Percentiles rank a stretch among this genome's conserved stretches.
These are phyloP conservation scores for Lactarius akahatsu DNA, from an alignment of 768 basidiomycete species.

Conservation along the genomic window DNA sequence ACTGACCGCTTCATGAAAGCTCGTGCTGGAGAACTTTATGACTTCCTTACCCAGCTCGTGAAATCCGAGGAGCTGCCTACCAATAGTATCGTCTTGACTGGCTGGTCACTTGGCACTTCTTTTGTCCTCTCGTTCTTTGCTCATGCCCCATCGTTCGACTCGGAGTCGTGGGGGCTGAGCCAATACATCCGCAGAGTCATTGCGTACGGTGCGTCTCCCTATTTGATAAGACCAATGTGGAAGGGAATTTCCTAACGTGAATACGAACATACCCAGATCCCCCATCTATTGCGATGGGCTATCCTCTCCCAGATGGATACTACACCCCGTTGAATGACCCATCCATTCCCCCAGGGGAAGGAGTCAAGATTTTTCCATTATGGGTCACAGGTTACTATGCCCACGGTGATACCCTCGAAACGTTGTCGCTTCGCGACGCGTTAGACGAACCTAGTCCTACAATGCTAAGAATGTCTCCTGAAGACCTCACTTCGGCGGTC, in stretches of 20 bases:
- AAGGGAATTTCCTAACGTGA: background rate
- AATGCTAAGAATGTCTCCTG: background rate
- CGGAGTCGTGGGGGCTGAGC: background rate
- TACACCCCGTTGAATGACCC: conserved; percentile 1
- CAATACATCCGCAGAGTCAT: conserved; percentile 3
- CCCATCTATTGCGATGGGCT: background rate
- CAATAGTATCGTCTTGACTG: background rate
- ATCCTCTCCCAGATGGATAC: conserved; percentile 1
- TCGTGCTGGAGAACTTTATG: background rate
- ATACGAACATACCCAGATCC: background rate
- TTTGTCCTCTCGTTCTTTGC: background rate
- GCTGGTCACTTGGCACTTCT: background rate
- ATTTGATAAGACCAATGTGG: background rate
- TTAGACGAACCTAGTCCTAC: background rate
- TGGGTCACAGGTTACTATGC: background rate
- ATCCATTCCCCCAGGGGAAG: background rate
- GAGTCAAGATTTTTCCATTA: background rate
- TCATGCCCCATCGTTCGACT: background rate
- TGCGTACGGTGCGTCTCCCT: conserved; percentile 2
- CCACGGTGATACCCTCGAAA: conserved; percentile 4
- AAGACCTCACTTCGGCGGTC: background rate
- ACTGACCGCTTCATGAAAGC: background rate
- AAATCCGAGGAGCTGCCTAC: background rate
- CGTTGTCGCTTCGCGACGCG: background rate
- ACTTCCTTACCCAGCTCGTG: background rate